Conservation (phyloP, 2,329 filamentous ascomycete genomes). For the Canariomyces notabilis region DNA sequence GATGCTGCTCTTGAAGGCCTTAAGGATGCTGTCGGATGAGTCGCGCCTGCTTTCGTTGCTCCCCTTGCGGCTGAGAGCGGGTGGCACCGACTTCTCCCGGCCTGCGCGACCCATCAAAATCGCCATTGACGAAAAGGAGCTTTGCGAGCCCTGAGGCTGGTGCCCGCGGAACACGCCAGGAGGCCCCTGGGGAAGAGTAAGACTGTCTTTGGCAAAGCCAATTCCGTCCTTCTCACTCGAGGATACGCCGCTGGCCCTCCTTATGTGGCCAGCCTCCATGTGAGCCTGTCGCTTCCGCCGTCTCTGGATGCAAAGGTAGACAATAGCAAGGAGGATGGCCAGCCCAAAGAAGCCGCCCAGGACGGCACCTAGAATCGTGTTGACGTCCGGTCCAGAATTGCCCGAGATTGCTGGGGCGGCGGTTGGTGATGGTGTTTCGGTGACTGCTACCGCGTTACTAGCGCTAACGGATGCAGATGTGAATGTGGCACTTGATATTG, state of each 20-base stretch:
- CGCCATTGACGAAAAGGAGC: constrained; percentile 59
- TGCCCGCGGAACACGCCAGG: constrained; percentile 46
- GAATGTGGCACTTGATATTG: constrained; percentile 19
- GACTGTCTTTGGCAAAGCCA: constrained; percentile 42
- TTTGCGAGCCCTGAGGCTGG: constrained; percentile 46
- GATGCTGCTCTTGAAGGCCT: constrained; percentile 58
- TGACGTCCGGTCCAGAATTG: constrained; percentile 25
- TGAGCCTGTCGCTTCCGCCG: constrained; percentile 52
- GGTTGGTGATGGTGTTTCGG: constrained; percentile 14
- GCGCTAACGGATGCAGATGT: constrained; percentile 23
- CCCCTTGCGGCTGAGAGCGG: constrained; percentile 24
- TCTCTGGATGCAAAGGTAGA: constrained; percentile 65
- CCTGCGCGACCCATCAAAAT: constrained; percentile 61
- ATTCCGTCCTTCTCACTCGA: constrained; percentile 56
- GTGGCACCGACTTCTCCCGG: constrained; percentile 40
- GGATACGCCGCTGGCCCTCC: constrained; percentile 39
- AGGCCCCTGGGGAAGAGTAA: constrained; percentile 31
- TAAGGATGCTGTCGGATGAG: constrained; percentile 52
- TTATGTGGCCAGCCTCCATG: constrained; percentile 41
- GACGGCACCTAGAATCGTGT: constrained; percentile 70
- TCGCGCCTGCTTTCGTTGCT: constrained; percentile 57
- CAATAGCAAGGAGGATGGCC: constrained; percentile 61
- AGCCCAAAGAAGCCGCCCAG: constrained; percentile 76
- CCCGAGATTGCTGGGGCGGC: constrained; percentile 3
- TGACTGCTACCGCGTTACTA: constrained; percentile 26